Conservation (phyloP, 208 protist genomes). For the Leishmania mexicana region DNA sequence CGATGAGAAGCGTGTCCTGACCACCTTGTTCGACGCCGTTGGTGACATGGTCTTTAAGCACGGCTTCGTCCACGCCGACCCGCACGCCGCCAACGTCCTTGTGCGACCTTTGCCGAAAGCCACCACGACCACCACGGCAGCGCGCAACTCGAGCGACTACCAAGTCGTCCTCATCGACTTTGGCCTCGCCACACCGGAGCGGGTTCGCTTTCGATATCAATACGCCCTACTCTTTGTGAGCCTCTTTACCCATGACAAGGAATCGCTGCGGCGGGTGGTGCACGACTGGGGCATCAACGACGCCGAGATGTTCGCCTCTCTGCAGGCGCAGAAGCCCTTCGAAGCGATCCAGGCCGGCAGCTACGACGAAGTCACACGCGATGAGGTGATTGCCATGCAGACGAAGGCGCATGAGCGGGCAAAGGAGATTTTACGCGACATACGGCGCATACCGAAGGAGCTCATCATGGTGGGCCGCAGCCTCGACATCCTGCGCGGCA, state of each 20-base stretch:
- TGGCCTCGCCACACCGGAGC: conserved; percentile 71
- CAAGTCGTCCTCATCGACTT: conserved; percentile 85
- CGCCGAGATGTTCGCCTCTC: conserved; percentile 72
- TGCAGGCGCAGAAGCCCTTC: conserved; percentile 81
- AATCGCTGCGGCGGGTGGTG: conserved; percentile 49
- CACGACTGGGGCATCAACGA: conserved; percentile 77
- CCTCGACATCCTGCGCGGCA: conserved; percentile 79
- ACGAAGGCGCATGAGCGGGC: conserved; percentile 37
- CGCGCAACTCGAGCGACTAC: conserved; percentile 27
- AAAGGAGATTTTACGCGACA: conserved; percentile 53
- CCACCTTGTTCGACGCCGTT: conserved; percentile 85
- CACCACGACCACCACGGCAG: background rate
- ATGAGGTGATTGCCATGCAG: conserved; percentile 72
- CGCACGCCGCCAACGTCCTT: conserved; percentile 94
- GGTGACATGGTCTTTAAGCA: conserved; percentile 94
- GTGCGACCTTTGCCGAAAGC: conserved; percentile 50
- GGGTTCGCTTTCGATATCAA: conserved; percentile 75
- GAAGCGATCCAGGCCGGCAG: conserved; percentile 48
- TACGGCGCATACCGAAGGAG: conserved; percentile 68
- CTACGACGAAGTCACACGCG: conserved; percentile 64
- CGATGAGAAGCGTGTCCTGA: conserved; percentile 52
- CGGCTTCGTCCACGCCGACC: conserved; percentile 95
- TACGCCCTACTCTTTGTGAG: conserved; percentile 83
- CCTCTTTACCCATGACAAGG: conserved; percentile 70
- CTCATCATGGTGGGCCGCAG: conserved; percentile 72